These are phyloP conservation scores for Coemansia interrupta DNA, from an alignment of 192 early-diverging fungal species.

Conservation along the genomic window DNA sequence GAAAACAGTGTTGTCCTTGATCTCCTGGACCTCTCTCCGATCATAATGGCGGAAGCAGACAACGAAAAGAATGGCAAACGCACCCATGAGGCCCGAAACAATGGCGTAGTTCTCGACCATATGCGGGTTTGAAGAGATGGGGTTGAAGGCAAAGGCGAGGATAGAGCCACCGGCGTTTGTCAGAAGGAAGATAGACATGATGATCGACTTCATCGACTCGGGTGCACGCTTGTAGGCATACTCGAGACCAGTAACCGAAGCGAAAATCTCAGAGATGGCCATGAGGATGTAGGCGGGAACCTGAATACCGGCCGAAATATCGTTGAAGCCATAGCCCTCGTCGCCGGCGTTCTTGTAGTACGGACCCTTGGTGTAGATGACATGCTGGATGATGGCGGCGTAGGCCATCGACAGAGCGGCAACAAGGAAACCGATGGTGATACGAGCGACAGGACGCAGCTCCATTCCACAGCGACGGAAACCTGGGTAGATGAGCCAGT, in stretches of 20 bases:
- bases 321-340: conserved; percentile 48
- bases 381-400: conserved; percentile 57
- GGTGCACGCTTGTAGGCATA: conserved; percentile 64
- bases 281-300: conserved; percentile 58
- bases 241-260: conserved; percentile 65
- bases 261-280: conserved; percentile 60
- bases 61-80: conserved; percentile 49
- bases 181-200: conserved; percentile 59
- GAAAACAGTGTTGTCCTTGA: conserved; percentile 19
- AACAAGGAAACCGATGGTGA: conserved; percentile 57
- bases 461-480: conserved; percentile 56
- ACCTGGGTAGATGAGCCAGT: conserved; percentile 55
- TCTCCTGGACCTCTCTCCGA: conserved; percentile 27
- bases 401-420: conserved; percentile 59
- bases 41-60: conserved; percentile 58
- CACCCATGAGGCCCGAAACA: conserved; percentile 52
- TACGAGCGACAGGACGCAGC: conserved; percentile 57
- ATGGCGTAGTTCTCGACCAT: conserved; percentile 64
- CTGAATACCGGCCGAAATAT: conserved; percentile 57
- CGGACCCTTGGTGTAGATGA: conserved; percentile 56
- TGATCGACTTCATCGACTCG: conserved; percentile 60
- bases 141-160: conserved; percentile 58
- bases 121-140: conserved; percentile 55
- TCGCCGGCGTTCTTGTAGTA: conserved; percentile 43
- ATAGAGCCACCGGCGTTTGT: conserved; percentile 59